Evolutionary conservation across 768 basidiomycete genomes (phyloP).

Genomic region (Podaxis rugospora): DNA sequence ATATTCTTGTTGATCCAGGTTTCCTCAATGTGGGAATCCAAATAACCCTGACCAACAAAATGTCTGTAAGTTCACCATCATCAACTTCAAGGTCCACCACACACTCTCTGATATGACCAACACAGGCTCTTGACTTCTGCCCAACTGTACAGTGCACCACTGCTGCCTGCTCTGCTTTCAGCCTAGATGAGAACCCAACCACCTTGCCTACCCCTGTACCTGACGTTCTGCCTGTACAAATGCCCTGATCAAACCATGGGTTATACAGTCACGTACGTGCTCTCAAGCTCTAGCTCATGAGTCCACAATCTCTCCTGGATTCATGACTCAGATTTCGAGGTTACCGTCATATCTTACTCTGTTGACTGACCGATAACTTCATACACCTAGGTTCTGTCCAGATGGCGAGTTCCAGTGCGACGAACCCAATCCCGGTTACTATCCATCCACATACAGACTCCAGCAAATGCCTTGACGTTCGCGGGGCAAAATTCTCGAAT

Average conservation of each 20-base stretch:
- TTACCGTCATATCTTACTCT: background rate
- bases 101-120: background rate
- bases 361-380: background rate
- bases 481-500: conserved; percentile 23
- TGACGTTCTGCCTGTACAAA: conserved; percentile 15
- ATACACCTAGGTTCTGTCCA: background rate
- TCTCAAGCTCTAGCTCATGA: no score
- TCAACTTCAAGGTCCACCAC: background rate
- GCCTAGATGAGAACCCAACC: conserved; percentile 15
- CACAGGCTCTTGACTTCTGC: conserved; percentile 21
- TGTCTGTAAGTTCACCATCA: background rate
- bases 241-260: conserved; percentile 18
- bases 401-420: background rate
- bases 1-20: conserved; percentile 22
- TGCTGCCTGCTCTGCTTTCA: conserved; percentile 20
- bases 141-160: conserved; percentile 16
- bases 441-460: background rate
- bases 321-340: no score
- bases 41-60: conserved; percentile 16
- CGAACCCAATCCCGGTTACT: no score
- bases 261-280: conserved; percentile 23
- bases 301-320: no score
- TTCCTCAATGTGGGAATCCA: conserved; percentile 23
- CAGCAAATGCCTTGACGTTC: conserved; percentile 30
- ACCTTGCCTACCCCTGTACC: conserved; percentile 17